phyloP scores from a whole-genome alignment of 1,139 yeast genomes.

The Yamadazyma sp. region DNA sequence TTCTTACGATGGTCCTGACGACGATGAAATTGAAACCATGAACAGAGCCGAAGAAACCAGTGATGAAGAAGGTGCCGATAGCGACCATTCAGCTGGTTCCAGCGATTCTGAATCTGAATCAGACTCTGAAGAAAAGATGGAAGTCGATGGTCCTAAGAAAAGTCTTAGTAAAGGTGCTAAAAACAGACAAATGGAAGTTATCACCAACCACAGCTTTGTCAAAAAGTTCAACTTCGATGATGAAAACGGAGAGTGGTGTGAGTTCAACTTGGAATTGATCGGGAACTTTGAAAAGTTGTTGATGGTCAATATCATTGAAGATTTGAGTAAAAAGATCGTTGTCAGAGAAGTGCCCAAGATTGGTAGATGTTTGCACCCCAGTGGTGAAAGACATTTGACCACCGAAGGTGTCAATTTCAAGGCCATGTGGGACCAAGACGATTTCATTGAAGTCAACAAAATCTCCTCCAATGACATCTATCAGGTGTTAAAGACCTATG shows the following conservation, averaged over 20 bases:
- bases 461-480: slow-evolving; percentile 91
- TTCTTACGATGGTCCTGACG: slow-evolving; percentile 93
- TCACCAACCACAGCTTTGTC: slow-evolving; percentile 69
- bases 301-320: slow-evolving; percentile 96
- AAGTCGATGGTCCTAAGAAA: slow-evolving; percentile 22
- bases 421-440: slow-evolving; percentile 98
- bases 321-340: slow-evolving; percentile 84
- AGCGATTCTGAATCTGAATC: slow-evolving; percentile 25
- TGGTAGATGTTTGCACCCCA: slow-evolving; percentile 90
- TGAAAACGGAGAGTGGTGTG: slow-evolving; percentile 86
- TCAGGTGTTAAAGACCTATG: slow-evolving; percentile 87
- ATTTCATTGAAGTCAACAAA: slow-evolving; percentile 83
- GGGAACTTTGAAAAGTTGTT: slow-evolving; percentile 84
- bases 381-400: slow-evolving; percentile 65
- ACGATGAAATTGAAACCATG: slow-evolving; percentile 87
- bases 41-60: slow-evolving; percentile 74
- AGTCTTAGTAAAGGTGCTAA: slow-evolving; percentile 60
- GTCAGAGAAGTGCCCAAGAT: slow-evolving; percentile 90
- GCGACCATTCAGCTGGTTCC: slow-evolving; percentile 2
- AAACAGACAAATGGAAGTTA: slow-evolving; percentile 82
- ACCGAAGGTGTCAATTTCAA: slow-evolving; percentile 98
- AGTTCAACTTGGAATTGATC: slow-evolving; percentile 78
- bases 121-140: slow-evolving; percentile 21
- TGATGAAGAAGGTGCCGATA: slow-evolving; percentile 54
- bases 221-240: slow-evolving; percentile 89